phyloP scores from a whole-genome alignment of 1,139 yeast species.

The Torulaspora globosa region DNA sequence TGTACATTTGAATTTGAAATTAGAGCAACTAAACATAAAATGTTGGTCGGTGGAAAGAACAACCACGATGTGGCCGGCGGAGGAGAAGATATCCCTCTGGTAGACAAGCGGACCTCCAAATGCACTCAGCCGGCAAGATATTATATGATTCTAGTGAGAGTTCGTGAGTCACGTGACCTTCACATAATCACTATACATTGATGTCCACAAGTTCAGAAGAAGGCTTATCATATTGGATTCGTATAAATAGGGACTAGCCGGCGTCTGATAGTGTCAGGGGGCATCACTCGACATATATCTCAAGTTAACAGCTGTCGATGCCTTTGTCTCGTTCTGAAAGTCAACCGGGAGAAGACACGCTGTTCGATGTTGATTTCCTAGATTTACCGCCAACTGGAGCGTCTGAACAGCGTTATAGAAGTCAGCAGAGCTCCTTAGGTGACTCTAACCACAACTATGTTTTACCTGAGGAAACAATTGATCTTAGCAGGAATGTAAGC shows the following conservation, averaged over 20 bases:
- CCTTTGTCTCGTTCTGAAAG: constrained; percentile 6
- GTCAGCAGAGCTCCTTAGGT: constrained; percentile 1
- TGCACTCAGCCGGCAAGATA: no score
- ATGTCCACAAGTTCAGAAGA: background rate
- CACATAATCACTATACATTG: background rate
- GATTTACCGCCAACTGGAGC: constrained; percentile 15
- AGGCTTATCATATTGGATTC: background rate
- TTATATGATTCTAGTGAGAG: no score
- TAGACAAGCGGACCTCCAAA: no score
- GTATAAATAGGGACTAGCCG: background rate
- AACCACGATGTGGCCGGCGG: background rate
- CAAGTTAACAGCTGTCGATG: constrained; percentile 2
- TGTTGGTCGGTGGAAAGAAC: background rate
- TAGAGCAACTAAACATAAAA: background rate
- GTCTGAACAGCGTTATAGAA: constrained; percentile 7
- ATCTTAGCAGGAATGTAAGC: constrained; percentile 31
- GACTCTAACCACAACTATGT: constrained; percentile 7
- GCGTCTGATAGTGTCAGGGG: background rate
- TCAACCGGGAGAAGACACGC: constrained; percentile 14
- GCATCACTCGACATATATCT: background rate
- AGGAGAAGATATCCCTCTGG: no score
- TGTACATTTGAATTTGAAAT: background rate
- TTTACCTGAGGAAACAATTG: constrained; percentile 32
- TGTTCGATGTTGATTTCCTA: constrained; percentile 23
- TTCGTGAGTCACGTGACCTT: background rate